Conservation (phyloP, 1,284 basidiomycete species). For the Sanghuangporus weigelae region DNA sequence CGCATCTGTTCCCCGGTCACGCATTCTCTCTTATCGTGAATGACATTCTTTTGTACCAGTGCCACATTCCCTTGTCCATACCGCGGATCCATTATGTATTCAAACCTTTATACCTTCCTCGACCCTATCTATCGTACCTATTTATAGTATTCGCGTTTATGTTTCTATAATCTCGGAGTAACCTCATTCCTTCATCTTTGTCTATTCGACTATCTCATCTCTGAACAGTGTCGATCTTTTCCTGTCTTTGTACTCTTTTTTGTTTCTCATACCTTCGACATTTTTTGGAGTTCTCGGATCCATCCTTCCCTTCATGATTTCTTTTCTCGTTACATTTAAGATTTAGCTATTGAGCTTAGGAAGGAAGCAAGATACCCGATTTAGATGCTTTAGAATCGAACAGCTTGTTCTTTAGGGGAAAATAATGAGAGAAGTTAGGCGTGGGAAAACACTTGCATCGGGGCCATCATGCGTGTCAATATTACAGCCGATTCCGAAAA, state of each 20-base stretch:
- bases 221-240: background rate
- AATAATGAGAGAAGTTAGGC: too few species aligned
- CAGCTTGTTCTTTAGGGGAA: too few species aligned
- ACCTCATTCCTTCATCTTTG: background rate
- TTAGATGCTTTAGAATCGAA: too few species aligned
- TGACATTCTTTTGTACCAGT: background rate
- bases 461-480: too few species aligned
- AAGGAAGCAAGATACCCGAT: too few species aligned
- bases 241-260: background rate
- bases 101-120: background rate
- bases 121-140: background rate
- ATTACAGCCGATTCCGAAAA: too few species aligned
- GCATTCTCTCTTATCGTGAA: background rate
- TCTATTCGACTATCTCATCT: background rate
- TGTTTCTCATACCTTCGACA: too few species aligned
- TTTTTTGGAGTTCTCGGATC: too few species aligned
- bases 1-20: background rate
- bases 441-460: too few species aligned
- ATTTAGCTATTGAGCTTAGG: too few species aligned
- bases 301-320: too few species aligned
- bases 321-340: too few species aligned
- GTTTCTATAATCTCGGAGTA: background rate
- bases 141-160: background rate
- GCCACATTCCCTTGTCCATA: background rate
- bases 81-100: background rate